Conservation (phyloP, 208 protist species). For the Trypanosoma cruzi region DNA sequence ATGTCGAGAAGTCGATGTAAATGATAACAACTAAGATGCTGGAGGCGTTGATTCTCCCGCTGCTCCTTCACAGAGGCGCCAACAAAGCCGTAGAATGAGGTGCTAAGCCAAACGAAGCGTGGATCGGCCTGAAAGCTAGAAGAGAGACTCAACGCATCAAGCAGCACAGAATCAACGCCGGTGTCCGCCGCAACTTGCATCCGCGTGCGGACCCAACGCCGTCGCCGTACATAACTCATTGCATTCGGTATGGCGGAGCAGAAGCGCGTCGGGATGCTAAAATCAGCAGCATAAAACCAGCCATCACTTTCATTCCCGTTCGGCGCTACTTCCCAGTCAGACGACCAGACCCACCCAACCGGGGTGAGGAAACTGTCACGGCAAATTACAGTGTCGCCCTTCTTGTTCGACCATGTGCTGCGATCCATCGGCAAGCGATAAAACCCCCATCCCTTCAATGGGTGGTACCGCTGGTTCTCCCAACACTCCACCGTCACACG, state of each 20-base stretch:
- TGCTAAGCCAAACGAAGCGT: conserved; percentile 17
- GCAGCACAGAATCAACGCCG: not conserved
- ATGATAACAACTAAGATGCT: conserved; percentile 14
- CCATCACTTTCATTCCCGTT: conserved; percentile 19
- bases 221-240: conserved; percentile 33
- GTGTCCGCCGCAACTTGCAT: not conserved
- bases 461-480: conserved; percentile 44
- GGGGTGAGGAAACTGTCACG: conserved; percentile 26
- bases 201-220: conserved; percentile 34
- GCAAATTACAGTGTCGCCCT: conserved; percentile 19
- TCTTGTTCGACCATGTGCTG: conserved; percentile 34
- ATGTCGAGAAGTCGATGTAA: conserved; percentile 17
- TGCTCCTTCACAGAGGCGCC: conserved; percentile 23
- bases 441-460: conserved; percentile 26
- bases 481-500: conserved; percentile 32
- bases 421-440: conserved; percentile 32
- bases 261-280: conserved; percentile 25
- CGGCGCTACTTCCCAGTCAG: conserved; percentile 25
- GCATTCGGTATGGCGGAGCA: conserved; percentile 14
- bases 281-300: conserved; percentile 40
- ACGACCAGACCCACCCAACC: conserved; percentile 28
- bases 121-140: conserved; percentile 7
- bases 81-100: conserved; percentile 24
- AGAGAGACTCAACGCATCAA: not conserved
- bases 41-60: conserved; percentile 12